Base-by-base conservation (phyloP, 768 basidiomycete species). In the Amanita molliuscula region DNA sequence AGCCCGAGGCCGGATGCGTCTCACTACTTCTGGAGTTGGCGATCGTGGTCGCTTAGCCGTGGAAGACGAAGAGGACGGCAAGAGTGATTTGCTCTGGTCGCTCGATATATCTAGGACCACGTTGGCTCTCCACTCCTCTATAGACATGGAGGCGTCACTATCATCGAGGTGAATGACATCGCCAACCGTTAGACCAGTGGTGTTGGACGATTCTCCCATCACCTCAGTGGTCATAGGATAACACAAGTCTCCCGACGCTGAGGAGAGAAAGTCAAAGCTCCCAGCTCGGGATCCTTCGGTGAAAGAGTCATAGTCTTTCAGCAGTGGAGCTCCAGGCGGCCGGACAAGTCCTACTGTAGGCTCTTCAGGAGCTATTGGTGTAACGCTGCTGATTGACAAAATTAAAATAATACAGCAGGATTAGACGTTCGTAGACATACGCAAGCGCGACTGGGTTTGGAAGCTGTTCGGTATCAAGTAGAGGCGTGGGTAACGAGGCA, bases 261-360 rank as follows among this genome's bases (percentile, higher is more conserved):
- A 60, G 49, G 71, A 61, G 35, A 70, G 58, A 46, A 69, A 74
- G 54, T 76, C 75, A 61, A 77, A 78, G 53, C 75, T 75, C 40
- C 78, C 77, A 50, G 64, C 61, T 13, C 68, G 71, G 7, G 74
- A 76, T 28, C 78, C 78, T 42, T 79, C 77, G n/a, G 76, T 77
- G 65, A 81, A 81, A 48, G 76, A 73, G 53, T 79, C 78, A 28
- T 72, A 59, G 58, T 81, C 79, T 61, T 75, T 78, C 57, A 81
- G 56, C 51, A 68, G 58, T 8, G 78, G 79, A 25, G 79, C 75
- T 3, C 61, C 66, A 15, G 75, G 71, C 31, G 64, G 56, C 48
- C 61, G 54, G 47, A 68, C 58, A 37, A 57, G 54, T 25, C 53
- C 53, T 31, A 64, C 61, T 45, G 48, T 54, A n/a, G 55, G 46